Percentiles rank a stretch among this genome's conserved stretches.
phyloP scores from a whole-genome alignment of 1,139 yeast genomes.

The Chernovozyma aurita region DNA sequence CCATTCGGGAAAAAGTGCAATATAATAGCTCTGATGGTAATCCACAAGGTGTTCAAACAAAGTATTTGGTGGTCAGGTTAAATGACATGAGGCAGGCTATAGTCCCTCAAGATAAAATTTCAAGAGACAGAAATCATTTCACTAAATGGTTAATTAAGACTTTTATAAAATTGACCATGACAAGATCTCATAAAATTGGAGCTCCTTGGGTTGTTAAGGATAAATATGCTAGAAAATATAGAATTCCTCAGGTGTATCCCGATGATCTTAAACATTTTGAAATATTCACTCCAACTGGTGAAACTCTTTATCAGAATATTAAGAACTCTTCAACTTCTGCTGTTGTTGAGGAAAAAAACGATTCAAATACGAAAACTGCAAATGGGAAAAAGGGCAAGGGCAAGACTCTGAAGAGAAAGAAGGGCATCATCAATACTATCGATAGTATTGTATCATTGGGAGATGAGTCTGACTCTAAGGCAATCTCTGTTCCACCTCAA shows the following conservation, averaged over 20 bases:
- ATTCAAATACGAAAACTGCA: conserved; percentile 2
- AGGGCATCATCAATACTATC: conserved; percentile 1
- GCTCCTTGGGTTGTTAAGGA: conserved; percentile 97
- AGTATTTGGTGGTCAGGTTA: conserved; percentile 61
- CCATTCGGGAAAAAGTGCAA: conserved; percentile 44
- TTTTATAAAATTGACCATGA: conserved; percentile 78
- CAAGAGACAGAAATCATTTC: conserved; percentile 81
- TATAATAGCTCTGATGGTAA: conserved; percentile 54
- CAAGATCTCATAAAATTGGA: conserved; percentile 79
- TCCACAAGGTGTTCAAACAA: conserved; percentile 20
- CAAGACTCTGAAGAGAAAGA: conserved; percentile 4
- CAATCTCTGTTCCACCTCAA: background rate
- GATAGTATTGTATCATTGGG: background rate
- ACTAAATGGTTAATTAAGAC: conserved; percentile 89
- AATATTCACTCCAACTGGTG: conserved; percentile 37
- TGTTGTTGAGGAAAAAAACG: conserved; percentile 7
- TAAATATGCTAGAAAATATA: conserved; percentile 58
- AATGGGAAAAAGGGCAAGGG: conserved; percentile 7
- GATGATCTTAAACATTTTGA: conserved; percentile 44
- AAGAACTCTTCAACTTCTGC: conserved; percentile 2
- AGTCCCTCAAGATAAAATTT: conserved; percentile 67
- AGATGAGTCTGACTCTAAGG: background rate
- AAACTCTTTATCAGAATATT: conserved; percentile 19
- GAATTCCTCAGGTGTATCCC: conserved; percentile 58
- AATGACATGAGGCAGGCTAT: conserved; percentile 55